These are phyloP conservation scores for Crataegus laevigata DNA, from an alignment of 306 rosid species.

Conservation along the genomic window DNA sequence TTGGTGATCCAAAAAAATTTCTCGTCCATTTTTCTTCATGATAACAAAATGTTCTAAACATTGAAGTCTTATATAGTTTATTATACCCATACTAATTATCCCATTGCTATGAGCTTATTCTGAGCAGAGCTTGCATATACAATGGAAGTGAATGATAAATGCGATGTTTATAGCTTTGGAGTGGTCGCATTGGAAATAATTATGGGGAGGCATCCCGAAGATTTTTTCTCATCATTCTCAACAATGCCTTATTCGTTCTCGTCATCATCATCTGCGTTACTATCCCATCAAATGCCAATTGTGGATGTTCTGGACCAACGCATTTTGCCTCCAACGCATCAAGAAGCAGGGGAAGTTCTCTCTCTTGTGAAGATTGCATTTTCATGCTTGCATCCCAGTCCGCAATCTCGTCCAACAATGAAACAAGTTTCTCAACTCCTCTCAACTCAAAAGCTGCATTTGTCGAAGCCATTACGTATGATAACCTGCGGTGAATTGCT, in stretches of 20 bases:
- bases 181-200: slow-evolving; percentile 11
- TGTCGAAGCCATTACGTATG: not conserved
- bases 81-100: too few species aligned
- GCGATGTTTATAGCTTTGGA: slow-evolving; percentile 10
- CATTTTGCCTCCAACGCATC: not conserved
- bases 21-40: too few species aligned
- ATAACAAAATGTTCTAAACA: too few species aligned
- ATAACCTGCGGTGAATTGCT: not conserved
- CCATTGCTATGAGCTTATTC: not conserved
- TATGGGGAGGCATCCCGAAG: slow-evolving; percentile 3
- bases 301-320: slow-evolving; percentile 4
- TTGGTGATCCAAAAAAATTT: too few species aligned
- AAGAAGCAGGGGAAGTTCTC: not conserved
- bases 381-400: not conserved
- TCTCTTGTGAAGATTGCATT: not conserved
- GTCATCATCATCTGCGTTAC: not conserved
- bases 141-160: slow-evolving; percentile 2
- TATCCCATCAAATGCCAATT: not conserved
- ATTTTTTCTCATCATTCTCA: not conserved
- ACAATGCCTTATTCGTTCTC: not conserved
- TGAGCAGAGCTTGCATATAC: slow-evolving; percentile 15
- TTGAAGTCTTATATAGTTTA: too few species aligned
- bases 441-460: not conserved
- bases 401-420: slow-evolving; percentile 5
- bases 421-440: slow-evolving; percentile 1